These are phyloP conservation scores for Ascochyta clinopodiicola DNA, from an alignment of 2,329 filamentous ascomycete species.

Conservation along the genomic window DNA sequence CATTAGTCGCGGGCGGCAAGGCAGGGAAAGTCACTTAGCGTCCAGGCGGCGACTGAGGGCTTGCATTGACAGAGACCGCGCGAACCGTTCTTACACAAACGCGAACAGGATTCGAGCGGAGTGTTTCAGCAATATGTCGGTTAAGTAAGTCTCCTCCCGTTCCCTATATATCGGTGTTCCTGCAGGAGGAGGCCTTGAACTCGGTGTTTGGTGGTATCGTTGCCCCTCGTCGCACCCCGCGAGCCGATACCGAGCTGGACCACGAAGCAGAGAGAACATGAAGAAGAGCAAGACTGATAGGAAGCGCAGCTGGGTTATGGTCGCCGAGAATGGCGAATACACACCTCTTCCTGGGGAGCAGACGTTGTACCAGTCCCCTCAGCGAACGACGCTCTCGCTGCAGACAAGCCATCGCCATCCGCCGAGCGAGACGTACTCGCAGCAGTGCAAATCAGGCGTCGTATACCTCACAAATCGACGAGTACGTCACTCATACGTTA, in stretches of 20 bases:
- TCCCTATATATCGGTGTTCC: not conserved
- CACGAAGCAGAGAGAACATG: conserved; percentile 21
- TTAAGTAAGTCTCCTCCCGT: conserved; percentile 46
- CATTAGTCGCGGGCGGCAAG: conserved; percentile 19
- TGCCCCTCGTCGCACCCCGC: conserved; percentile 24
- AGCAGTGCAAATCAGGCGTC: conserved; percentile 76
- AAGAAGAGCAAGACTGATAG: conserved; percentile 42
- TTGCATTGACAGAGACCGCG: conserved; percentile 27
- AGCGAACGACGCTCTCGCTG: conserved; percentile 77
- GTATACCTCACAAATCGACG: conserved; percentile 85
- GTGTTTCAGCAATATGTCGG: conserved; percentile 42
- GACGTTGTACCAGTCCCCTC: conserved; percentile 79
- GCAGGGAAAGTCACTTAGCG: conserved; percentile 6
- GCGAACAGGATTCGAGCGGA: conserved; percentile 27
- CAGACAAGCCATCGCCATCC: conserved; percentile 72
- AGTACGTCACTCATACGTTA: conserved; percentile 58
- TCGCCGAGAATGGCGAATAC: conserved; percentile 73
- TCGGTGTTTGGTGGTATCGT: conserved; percentile 7
- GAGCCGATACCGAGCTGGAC: conserved; percentile 1
- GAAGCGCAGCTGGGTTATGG: conserved; percentile 84
- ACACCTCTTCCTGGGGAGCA: conserved; percentile 85
- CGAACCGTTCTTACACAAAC: conserved; percentile 31
- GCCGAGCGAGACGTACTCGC: conserved; percentile 67
- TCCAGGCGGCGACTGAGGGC: conserved; percentile 20
- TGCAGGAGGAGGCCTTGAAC: conserved; percentile 4